Conservation (phyloP, 768 basidiomycete genomes). For the Boletus eberwhitei region DNA sequence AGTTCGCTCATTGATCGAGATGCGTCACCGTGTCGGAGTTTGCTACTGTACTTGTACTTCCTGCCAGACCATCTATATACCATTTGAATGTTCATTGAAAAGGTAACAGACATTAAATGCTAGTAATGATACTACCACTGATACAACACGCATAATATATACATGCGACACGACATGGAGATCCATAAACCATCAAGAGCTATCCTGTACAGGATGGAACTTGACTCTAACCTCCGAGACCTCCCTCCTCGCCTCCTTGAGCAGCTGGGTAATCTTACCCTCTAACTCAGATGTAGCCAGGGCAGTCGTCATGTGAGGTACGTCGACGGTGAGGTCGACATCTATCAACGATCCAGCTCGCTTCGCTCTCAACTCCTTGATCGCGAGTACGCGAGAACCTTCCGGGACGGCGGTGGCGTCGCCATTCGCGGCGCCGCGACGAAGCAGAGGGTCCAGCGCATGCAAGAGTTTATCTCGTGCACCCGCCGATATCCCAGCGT, state of each 20-base stretch:
- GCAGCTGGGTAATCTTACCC: constrained; percentile 48
- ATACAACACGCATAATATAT: background rate
- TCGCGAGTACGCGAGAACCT: constrained; percentile 36
- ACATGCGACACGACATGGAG: background rate
- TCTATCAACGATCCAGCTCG: constrained; percentile 78
- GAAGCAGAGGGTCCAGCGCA: constrained; percentile 54
- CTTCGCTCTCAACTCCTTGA: constrained; percentile 64
- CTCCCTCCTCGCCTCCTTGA: constrained; percentile 60
- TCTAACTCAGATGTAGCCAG: constrained; percentile 59
- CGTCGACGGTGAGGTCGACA: constrained; percentile 77
- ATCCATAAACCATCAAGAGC: constrained; percentile 4
- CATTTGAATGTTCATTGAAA: too few species aligned
- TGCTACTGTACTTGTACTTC: too few species aligned
- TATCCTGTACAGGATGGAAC: constrained; percentile 46
- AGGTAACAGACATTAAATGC: too few species aligned
- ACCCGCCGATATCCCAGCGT: constrained; percentile 66
- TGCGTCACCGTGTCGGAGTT: background rate
- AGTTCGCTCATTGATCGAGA: constrained; percentile 20
- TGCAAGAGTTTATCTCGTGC: constrained; percentile 53
- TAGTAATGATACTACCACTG: too few species aligned
- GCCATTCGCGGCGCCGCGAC: constrained; percentile 26
- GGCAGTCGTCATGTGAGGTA: constrained; percentile 58
- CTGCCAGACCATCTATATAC: too few species aligned
- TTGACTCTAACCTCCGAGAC: constrained; percentile 69
- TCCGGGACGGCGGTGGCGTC: constrained; percentile 1